Evolutionary conservation across 176 grass and related monocot genomes (phyloP), one percentile per base, ranked within the genome.

Genomic region (Oryza longistaminata): DNA sequence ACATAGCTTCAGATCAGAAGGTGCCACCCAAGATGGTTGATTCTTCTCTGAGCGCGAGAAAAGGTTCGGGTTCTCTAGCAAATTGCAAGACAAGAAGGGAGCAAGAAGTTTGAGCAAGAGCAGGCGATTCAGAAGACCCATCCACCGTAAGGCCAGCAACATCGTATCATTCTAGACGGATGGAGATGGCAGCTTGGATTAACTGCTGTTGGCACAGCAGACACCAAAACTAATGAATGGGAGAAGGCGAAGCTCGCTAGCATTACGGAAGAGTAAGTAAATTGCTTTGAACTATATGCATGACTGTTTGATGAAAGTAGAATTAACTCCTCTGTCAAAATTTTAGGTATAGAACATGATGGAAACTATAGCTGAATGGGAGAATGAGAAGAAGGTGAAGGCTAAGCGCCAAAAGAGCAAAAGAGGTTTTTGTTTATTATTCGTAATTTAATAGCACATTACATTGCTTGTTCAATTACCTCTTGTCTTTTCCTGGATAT

Each of bases 361-460:
- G 0, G 13, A 31, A 0, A 92, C 83, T 46, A 96, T 95, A 92
- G 72, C 69, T 16, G 86, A 99, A 89, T 96, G 93, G 93, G 93
- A 94, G 74, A 80, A 34, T 42, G 83, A 92, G 85, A 96, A 92
- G 91, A 99, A 86, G 91, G 62, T 75, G 74, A 92, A 94, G 83
- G 93, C 91, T 7, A 89, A 89, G 77, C 75, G 74, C 73, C 75
- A 55, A 86, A 90, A 83, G 77, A 88, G 34, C 55, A n/a, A 95
- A 88, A 84, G 89, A 95, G 93, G 96, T 99, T 87, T 37, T 79
- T n/a, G 4, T 88, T 84, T 74, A 64, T 86, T 83, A 67, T 68
- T 55, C 34, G 61, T 82, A 72, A 76, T 86, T 73, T 66, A 52
- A 70, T 12, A 81, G 31, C 70, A 68, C n/a, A 66, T 11, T 17